phyloP scores from a whole-genome alignment of 2,329 filamentous ascomycete species.

The Dactylellina leptospora region DNA sequence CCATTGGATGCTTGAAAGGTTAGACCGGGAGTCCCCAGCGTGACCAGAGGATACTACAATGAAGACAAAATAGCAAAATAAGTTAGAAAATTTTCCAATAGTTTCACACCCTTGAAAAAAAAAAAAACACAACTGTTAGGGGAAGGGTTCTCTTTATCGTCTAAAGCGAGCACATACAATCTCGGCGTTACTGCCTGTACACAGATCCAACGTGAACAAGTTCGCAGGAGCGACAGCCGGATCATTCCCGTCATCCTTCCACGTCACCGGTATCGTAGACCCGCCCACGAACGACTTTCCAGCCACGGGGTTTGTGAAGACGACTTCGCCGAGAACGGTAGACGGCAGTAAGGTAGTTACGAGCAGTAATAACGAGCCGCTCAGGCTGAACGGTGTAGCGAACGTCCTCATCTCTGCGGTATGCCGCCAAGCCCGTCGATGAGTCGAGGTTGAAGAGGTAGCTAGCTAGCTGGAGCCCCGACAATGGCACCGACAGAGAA shows the following conservation, averaged over 20 bases:
- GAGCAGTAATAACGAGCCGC: conserved; percentile 3
- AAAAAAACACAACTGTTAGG: background rate
- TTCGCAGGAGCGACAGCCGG: conserved; percentile 65
- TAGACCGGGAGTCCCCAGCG: conserved; percentile 38
- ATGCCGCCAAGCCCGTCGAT: no score
- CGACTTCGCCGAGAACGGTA: conserved; percentile 48
- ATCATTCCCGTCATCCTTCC: conserved; percentile 66
- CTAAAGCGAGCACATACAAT: conserved; percentile 61
- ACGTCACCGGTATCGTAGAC: conserved; percentile 66
- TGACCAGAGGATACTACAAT: conserved; percentile 59
- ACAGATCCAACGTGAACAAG: conserved; percentile 69
- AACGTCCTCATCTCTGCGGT: conserved; percentile 16
- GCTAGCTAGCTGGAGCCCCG: no score
- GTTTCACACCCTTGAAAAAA: background rate
- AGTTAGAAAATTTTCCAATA: conserved; percentile 20
- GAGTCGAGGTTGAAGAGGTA: background rate
- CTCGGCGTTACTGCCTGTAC: conserved; percentile 68
- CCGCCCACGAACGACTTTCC: conserved; percentile 65
- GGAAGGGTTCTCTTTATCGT: no score
- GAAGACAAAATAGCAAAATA: conserved; percentile 4
- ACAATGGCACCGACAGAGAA: no score
- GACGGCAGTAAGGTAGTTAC: conserved; percentile 16
- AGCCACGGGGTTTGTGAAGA: conserved; percentile 66
- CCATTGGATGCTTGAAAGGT: conserved; percentile 54
- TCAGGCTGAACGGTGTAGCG: background rate